phyloP scores from a whole-genome alignment of 208 protist genomes.

The Leishmania martiniquensis region DNA sequence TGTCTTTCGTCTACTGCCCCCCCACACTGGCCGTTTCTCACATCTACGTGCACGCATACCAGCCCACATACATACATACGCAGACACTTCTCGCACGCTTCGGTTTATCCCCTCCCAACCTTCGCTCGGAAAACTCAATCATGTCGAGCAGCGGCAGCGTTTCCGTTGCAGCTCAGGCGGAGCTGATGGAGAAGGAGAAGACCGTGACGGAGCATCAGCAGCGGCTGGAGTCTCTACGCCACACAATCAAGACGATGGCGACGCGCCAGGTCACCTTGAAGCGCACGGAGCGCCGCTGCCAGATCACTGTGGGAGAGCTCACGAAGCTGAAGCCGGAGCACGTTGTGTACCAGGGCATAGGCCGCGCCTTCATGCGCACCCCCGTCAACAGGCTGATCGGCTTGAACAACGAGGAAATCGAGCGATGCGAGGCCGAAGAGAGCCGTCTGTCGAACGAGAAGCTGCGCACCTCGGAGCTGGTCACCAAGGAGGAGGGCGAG shows the following conservation, averaged over 20 bases:
- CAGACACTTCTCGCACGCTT: neutral
- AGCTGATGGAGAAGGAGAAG: slow-evolving; percentile 93
- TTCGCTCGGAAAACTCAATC: neutral
- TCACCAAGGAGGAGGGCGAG: slow-evolving; percentile 75
- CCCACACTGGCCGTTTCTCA: neutral
- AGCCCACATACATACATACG: neutral
- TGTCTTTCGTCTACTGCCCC: neutral
- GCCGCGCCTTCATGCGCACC: slow-evolving; percentile 78
- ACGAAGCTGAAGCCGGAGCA: slow-evolving; percentile 65
- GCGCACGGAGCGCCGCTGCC: slow-evolving; percentile 63
- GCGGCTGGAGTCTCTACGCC: slow-evolving; percentile 69
- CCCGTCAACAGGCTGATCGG: slow-evolving; percentile 73
- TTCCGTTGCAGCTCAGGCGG: slow-evolving; percentile 70
- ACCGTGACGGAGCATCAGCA: slow-evolving; percentile 84
- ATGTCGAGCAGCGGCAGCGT: slow-evolving; percentile 57
- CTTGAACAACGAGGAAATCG: slow-evolving; percentile 61
- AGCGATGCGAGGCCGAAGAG: slow-evolving; percentile 83
- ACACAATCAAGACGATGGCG: slow-evolving; percentile 84
- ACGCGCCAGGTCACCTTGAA: slow-evolving; percentile 77
- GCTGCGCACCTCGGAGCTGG: slow-evolving; percentile 72
- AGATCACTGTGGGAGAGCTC: slow-evolving; percentile 84
- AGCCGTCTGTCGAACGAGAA: slow-evolving; percentile 78
- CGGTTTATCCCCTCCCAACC: neutral
- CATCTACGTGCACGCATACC: neutral
- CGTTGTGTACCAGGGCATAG: slow-evolving; percentile 79